Evolutionary conservation across 2,329 filamentous ascomycete species (phyloP).

Genomic region (Ceratocystis eucalypticola): DNA sequence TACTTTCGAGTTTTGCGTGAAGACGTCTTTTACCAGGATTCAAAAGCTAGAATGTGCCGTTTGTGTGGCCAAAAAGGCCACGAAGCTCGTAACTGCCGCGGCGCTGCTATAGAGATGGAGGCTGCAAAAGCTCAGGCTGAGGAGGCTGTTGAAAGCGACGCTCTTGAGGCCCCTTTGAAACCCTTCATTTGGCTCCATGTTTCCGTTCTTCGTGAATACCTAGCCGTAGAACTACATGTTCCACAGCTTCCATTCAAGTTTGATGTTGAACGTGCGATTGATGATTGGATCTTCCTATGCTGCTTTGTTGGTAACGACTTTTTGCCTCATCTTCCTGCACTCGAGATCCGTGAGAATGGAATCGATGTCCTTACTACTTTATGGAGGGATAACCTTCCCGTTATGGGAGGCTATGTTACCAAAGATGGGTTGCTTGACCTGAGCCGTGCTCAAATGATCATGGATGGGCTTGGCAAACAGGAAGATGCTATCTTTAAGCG

Average conservation of each 20-base stretch:
- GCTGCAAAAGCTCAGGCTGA: constrained; percentile 18
- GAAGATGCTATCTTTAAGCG: constrained; percentile 88
- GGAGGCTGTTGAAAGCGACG: constrained; percentile 28
- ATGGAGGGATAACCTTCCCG: constrained; percentile 82
- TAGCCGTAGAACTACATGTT: constrained; percentile 77
- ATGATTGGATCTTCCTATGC: constrained; percentile 99
- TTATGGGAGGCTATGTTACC: constrained; percentile 91
- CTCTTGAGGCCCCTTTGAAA: constrained; percentile 42
- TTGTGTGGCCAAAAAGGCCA: constrained; percentile 90
- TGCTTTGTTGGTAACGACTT: constrained; percentile 99
- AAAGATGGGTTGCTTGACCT: constrained; percentile 90
- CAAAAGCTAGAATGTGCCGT: constrained; percentile 67
- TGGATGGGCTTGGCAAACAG: constrained; percentile 77
- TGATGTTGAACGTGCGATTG: constrained; percentile 83
- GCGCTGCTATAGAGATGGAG: constrained; percentile 63
- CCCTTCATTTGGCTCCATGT: constrained; percentile 99
- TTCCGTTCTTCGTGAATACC: constrained; percentile 77
- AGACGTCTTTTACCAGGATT: constrained; percentile 88
- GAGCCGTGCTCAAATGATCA: constrained; percentile 70
- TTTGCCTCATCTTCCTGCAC: constrained; percentile 86
- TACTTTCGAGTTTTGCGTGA: constrained; percentile 93
- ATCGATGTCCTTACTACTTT: constrained; percentile 95
- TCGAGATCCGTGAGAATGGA: constrained; percentile 93
- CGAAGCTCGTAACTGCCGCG: constrained; percentile 72
- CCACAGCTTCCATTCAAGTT: constrained; percentile 74